Evolutionary conservation across 75 land plant genomes (phyloP).

Genomic region (Selaginella moellendorffii): DNA sequence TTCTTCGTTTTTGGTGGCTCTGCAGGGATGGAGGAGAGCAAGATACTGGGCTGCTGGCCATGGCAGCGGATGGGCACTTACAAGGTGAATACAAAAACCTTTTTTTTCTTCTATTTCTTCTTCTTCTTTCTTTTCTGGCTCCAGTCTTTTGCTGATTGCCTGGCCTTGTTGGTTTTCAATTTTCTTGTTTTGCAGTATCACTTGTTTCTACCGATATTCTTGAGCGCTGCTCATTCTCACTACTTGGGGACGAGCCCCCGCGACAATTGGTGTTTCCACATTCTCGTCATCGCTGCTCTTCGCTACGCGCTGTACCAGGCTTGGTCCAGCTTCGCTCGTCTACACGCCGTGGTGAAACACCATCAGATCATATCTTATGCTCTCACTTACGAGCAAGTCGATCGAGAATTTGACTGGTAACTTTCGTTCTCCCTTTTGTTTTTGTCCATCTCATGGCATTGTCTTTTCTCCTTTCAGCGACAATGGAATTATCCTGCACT

Average conservation of each 20-base stretch:
- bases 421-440: too few relatives aligned
- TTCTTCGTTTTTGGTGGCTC: not conserved
- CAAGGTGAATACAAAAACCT: not conserved
- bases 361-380: slow-evolving; percentile 26
- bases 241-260: slow-evolving; percentile 3
- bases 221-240: slow-evolving; percentile 18
- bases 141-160: too few relatives aligned
- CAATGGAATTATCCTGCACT: slow-evolving; percentile 48
- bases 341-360: slow-evolving; percentile 31
- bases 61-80: not conserved
- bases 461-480: slow-evolving; percentile 36
- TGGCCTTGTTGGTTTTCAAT: too few relatives aligned
- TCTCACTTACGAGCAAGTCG: slow-evolving; percentile 45
- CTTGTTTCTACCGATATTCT: slow-evolving; percentile 32
- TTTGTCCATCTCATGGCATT: too few relatives aligned
- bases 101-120: too few relatives aligned
- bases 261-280: slow-evolving; percentile 25
- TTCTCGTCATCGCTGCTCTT: slow-evolving; percentile 24
- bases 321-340: slow-evolving; percentile 27
- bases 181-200: slow-evolving; percentile 36
- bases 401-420: slow-evolving; percentile 55
- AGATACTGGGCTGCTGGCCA: not conserved
- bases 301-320: slow-evolving; percentile 21
- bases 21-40: not conserved
- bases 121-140: too few relatives aligned